Evolutionary conservation across 2,329 filamentous ascomycete genomes (phyloP), one percentile per base, ranked within the genome.

Genomic region (Zarea fungicola): DNA sequence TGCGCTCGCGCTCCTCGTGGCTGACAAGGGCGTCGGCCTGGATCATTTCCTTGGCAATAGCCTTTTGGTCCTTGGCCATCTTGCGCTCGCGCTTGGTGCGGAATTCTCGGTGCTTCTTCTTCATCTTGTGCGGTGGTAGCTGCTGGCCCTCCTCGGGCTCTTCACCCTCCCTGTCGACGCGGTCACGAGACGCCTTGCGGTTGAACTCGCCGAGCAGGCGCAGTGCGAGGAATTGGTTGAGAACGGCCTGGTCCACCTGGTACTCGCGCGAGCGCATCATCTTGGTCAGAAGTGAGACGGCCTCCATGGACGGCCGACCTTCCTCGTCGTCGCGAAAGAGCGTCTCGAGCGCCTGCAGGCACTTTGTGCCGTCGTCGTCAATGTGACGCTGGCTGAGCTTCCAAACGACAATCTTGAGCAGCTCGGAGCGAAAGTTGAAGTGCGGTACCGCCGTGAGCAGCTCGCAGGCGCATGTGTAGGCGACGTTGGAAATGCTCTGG

Each of bases 211-310:
- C 87, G 9, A 99, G 78, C 0, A 99, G 74, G 7, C 93, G 86
- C 5, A 99, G 76, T 62, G 92, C 87, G 35, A 99, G 78, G 65
- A 99, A 96, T 1, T 90, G 85, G 64, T 97, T 95, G 48, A 97
- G 69, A 1, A 95, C 86, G 58, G 78, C 85, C 67, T 96, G 91
- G 58, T 96, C 81, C 23, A 96, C 78, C 40, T 83, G 73, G 66
- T 88, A 99, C 51, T 92, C 83, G 56, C 84, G 85, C 2, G 84
- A 84, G 69, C 88, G 95, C 84, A 99, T 92, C 91, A 96, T 96
- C 72, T 93, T 96, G 21, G 89, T 83, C 35, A 99, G 73, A 48
- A 96, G 75, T 1, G 83, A 81, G 10, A 95, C 88, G 0, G 89
- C 87, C 64, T 99, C 93, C 57, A 96, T 77, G 1, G 91, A 89